phyloP scores from a whole-genome alignment of 2,329 filamentous ascomycete species.

The Pseudocercospora fijiensis region DNA sequence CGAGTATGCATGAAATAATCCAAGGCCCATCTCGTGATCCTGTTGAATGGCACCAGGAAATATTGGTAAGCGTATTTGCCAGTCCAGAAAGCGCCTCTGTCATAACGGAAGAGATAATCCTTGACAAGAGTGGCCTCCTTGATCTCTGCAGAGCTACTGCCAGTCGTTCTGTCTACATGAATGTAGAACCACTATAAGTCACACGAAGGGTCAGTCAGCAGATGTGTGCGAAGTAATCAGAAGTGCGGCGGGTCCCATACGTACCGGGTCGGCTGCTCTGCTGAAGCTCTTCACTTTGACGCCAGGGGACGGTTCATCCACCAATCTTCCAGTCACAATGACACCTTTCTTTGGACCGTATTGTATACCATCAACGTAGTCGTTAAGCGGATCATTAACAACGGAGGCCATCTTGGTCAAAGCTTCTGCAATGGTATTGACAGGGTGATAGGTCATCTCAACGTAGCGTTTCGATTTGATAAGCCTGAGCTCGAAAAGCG shows the following conservation, averaged over 20 bases:
- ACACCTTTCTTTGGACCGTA: slow-evolving; percentile 46
- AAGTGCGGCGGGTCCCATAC: not conserved
- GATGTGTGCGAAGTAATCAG: not conserved
- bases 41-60: slow-evolving; percentile 60
- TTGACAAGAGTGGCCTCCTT: slow-evolving; percentile 44
- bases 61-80: slow-evolving; percentile 61
- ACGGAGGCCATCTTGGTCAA: slow-evolving; percentile 42
- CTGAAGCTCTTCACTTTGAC: slow-evolving; percentile 50
- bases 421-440: slow-evolving; percentile 43
- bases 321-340: slow-evolving; percentile 44
- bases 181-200: slow-evolving; percentile 66
- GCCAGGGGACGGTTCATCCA: slow-evolving; percentile 35
- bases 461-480: slow-evolving; percentile 50
- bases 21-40: slow-evolving; percentile 57
- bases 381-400: slow-evolving; percentile 44
- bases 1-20: slow-evolving; percentile 63
- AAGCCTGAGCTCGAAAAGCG: slow-evolving; percentile 54
- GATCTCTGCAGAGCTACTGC: slow-evolving; percentile 8
- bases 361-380: slow-evolving; percentile 64
- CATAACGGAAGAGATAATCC: slow-evolving; percentile 62
- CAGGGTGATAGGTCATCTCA: slow-evolving; percentile 50
- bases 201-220: not conserved
- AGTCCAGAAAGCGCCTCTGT: slow-evolving; percentile 66
- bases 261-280: slow-evolving; percentile 55
- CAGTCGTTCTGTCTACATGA: slow-evolving; percentile 53